phyloP scores from a whole-genome alignment of 257 asterid genomes.

The Lavandula angustifolia region DNA sequence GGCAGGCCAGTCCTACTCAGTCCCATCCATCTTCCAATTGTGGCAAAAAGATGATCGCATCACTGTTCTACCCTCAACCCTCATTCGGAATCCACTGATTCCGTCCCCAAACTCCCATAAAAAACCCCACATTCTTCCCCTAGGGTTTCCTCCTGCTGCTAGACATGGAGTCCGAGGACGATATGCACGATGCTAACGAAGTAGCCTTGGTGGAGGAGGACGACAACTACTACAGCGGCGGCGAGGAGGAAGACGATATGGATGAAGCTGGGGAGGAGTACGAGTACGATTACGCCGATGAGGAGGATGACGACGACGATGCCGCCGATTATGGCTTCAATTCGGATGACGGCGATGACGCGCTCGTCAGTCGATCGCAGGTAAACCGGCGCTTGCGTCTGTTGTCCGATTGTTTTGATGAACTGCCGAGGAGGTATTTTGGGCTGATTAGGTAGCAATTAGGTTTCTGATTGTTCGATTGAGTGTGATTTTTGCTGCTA shows the following conservation, averaged over 20 bases:
- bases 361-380: constrained; percentile 64
- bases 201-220: constrained; percentile 80
- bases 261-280: constrained; percentile 40
- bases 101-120: constrained; percentile 12
- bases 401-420: neutral
- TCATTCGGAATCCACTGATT: no score
- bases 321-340: constrained; percentile 63
- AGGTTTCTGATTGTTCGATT: neutral
- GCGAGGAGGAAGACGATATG: constrained; percentile 49
- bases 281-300: constrained; percentile 36
- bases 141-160: constrained; percentile 39
- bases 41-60: no score
- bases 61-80: no score
- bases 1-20: no score
- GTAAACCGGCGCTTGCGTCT: constrained; percentile 33
- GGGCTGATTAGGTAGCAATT: constrained; percentile 21
- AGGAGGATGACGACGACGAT: constrained; percentile 49
- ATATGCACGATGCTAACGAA: constrained; percentile 92
- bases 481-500: constrained; percentile 27
- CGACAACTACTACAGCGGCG: constrained; percentile 73
- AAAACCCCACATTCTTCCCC: constrained; percentile 30
- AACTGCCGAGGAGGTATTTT: constrained; percentile 19
- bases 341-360: constrained; percentile 63
- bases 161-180: constrained; percentile 81
- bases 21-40: no score